Conservation (phyloP, 305 asterid genomes). For the Caryopteris hybrid region DNA sequence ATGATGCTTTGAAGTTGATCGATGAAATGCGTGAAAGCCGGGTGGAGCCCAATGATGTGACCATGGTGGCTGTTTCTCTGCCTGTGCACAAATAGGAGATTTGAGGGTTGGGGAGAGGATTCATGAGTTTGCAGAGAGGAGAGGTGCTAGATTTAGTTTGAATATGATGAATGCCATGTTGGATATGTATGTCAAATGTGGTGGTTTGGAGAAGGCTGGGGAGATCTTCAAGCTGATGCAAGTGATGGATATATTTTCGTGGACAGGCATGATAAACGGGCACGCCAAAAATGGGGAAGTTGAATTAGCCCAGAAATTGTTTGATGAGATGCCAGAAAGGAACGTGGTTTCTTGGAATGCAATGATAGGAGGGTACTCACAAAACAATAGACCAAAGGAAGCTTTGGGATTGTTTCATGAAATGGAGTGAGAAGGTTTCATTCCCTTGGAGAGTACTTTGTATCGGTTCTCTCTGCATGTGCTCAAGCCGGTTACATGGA, state of each 20-base stretch:
- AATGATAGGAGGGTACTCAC: conserved; percentile 63
- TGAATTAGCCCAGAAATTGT: conserved; percentile 44
- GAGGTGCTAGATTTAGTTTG: conserved; percentile 28
- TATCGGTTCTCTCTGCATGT: conserved; percentile 66
- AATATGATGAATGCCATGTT: conserved; percentile 55
- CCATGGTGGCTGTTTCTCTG: conserved; percentile 58
- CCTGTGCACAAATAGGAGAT: conserved; percentile 59
- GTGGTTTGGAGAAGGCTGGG: conserved; percentile 42
- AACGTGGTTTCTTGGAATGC: conserved; percentile 75
- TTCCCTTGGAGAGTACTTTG: conserved; percentile 56
- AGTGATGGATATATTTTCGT: conserved; percentile 53
- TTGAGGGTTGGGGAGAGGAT: conserved; percentile 36
- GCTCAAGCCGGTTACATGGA: conserved; percentile 53
- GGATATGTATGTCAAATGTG: conserved; percentile 72
- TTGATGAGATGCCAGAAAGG: conserved; percentile 56
- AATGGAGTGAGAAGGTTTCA: conserved; percentile 47
- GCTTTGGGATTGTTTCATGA: conserved; percentile 50
- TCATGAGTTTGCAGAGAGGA: conserved; percentile 31
- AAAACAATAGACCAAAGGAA: conserved; percentile 51
- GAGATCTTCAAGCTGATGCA: conserved; percentile 46
- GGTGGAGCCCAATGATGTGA: conserved; percentile 60
- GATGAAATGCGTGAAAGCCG: conserved; percentile 43
- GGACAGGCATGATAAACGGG: conserved; percentile 74
- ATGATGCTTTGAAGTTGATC: conserved; percentile 55
- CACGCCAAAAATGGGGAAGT: conserved; percentile 51